phyloP scores from a whole-genome alignment of 2,329 filamentous ascomycete genomes.

The Arthrobotrys iridis region DNA sequence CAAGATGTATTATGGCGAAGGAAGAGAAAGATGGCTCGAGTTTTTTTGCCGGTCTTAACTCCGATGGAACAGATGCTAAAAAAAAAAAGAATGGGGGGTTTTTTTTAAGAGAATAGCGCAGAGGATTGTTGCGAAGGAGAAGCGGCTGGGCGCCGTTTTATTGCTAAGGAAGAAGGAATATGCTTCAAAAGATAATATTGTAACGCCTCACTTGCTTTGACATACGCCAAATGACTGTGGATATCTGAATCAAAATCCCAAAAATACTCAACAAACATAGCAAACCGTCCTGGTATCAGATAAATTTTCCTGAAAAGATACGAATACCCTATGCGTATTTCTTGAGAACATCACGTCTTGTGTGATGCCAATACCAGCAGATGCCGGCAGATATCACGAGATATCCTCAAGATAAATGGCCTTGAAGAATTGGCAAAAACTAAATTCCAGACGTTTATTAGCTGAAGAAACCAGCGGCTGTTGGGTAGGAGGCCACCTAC shows the following conservation, averaged over 20 bases:
- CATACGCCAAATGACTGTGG: conserved; percentile 30
- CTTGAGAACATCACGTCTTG: neutral
- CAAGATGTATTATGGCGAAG: neutral
- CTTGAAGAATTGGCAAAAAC: conserved; percentile 52
- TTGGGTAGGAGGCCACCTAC: conserved; percentile 69
- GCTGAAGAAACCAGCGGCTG: neutral
- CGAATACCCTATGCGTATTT: neutral
- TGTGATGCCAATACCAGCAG: neutral
- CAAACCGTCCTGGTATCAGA: conserved; percentile 42
- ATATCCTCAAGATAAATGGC: conserved; percentile 22
- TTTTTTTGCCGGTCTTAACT: too few species aligned
- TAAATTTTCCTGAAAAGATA: conserved; percentile 14
- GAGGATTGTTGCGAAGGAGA: too few species aligned
- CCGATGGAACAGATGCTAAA: neutral
- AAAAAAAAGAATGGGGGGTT: neutral
- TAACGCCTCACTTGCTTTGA: conserved; percentile 41
- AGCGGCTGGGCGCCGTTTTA: conserved; percentile 26
- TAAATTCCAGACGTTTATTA: neutral
- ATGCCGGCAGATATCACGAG: neutral
- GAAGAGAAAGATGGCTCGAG: too few species aligned
- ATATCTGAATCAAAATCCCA: conserved; percentile 33
- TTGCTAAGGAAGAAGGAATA: conserved; percentile 18
- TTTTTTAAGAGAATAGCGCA: neutral
- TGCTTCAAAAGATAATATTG: conserved; percentile 25
- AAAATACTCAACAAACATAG: conserved; percentile 17